Base-by-base conservation (phyloP, 2,329 filamentous ascomycete species). In the Claviceps sp. region DNA sequence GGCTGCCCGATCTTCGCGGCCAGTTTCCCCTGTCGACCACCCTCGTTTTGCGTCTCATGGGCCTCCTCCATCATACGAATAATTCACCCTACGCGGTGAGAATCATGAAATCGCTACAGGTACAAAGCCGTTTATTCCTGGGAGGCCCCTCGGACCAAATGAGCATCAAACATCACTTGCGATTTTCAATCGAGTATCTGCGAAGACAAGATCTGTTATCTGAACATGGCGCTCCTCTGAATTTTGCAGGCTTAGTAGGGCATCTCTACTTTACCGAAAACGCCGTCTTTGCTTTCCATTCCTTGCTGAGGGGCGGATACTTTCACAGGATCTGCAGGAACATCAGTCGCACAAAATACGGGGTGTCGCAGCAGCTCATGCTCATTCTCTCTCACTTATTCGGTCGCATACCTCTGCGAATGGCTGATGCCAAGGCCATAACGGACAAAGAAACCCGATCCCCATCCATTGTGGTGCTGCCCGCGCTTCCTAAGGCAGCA, bases 111-210 rank as follows among this genome's bases (percentile, higher is more conserved):
- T 79, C 84, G 0, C 66, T 91, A 2, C 69, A 90, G 0, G 84
- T 84, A 0, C 82, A 88, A 58, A 81, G 81, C 3, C 74, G 82
- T 34, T 66, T 90, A 6, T 88, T 84, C 56, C 73, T 90, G 2
- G 85, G 85, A 45, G 84, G 85, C 0, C 73, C 80, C 2, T 78
- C 81, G 43, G 80, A 81, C 49, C 82, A 81, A 59, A 78, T 83
- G 62, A 78, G 85, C 1, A 80, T 89, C 1, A 74, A 85, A 50
- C 86, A 91, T 62, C 85, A 90, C 60, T 65, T 91, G 6, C 78
- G 87, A 3, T 91, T 91, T 64, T 89, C 85, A 0, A 85, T 91
- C 45, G 86, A 91, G 57, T 91, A 89, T 58, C 73, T 91, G 1
- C 76, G 85, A 19, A 73, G 83, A 39, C 82, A 89, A 58, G 71